A percentile compares a stretch with the other conserved stretches of the same genome.
Conservation (phyloP, 116 monocot species). For the Papilionanthe hybrid region DNA sequence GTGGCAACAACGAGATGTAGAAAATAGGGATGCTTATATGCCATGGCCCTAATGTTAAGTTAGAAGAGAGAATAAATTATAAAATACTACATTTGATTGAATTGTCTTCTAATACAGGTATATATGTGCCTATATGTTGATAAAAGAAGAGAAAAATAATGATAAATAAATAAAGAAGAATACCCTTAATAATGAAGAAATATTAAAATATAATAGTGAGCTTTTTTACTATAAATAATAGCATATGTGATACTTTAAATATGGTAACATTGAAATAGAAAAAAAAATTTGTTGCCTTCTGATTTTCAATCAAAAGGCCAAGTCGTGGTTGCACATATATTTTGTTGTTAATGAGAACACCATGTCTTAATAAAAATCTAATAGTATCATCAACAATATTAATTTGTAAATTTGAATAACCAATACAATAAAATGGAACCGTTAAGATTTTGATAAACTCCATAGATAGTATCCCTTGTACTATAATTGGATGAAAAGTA, state of each 20-base stretch:
- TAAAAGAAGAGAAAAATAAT: not conserved
- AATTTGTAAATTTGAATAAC: not conserved
- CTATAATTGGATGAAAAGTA: not conserved
- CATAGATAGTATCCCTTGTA: not conserved
- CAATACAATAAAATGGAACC: not conserved
- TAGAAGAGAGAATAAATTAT: no score
- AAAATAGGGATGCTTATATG: no score
- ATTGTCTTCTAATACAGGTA: no score
- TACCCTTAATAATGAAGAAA: not conserved
- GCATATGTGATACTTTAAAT: not conserved
- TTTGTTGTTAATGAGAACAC: not conserved
- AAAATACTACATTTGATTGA: no score
- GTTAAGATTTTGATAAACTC: not conserved
- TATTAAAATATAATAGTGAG: not conserved
- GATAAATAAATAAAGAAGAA: not conserved
- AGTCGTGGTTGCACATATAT: not conserved
- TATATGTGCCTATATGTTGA: no score
- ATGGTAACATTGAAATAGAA: no score
- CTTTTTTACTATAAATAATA: not conserved
- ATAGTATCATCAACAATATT: not conserved
- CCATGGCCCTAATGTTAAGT: no score
- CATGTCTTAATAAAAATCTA: not conserved
- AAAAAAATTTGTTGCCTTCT: no score
- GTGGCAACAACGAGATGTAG: no score
- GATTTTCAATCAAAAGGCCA: not conserved